Base-by-base conservation (phyloP, 2,329 filamentous ascomycete genomes). In the Aspergillus ustus region DNA sequence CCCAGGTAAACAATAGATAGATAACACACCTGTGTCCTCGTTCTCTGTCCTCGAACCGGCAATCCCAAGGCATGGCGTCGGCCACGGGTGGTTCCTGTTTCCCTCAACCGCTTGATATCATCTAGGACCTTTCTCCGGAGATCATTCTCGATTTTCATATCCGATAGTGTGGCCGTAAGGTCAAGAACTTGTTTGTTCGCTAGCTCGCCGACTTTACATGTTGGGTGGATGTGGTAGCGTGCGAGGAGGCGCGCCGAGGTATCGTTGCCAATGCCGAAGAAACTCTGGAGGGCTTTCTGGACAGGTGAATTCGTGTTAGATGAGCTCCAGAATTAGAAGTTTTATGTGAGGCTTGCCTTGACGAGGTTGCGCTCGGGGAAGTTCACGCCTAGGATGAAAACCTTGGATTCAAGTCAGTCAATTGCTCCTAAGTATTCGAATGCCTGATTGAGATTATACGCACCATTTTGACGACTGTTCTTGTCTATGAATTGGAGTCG, bases 121-220 rank as follows among this genome's bases (percentile, higher is more conserved):
- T 97, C 92, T 71, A 89, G 85, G 43, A 97, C 80, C 62, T 91
- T 81, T 73, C 90, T 86, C 72, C 88, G 84, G 66, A 96, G 84
- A 72, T 98, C 93, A 77, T 91, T 96, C 78, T 97, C 95, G 71
- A 98, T 92, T 63, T 91, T 96, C 92, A 99, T 93, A 58, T 88
- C 89, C 17, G 92, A 91, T 45, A 99, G 83, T 72, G 96, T 92
- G 54, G 90, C 90, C 22, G 91, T 95, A 63, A 99, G 83, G 57
- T 91, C 89, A 56, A 92, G 89, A 68, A 97, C 82, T 63, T 92
- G 93, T 75, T 90, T 88, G 62, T 89, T 87, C 49, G 87, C 84
- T 20, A 99, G 81, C 7, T 87, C 84, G 75, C 91, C 91, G 68
- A 98, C 83, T 73, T 89, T 91, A 67, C 91, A 91, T 60, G 87